Percentiles rank a stretch among this genome's conserved stretches.
Conservation (phyloP, 176 grass and related monocot species). For the Eragrostis curvula region DNA sequence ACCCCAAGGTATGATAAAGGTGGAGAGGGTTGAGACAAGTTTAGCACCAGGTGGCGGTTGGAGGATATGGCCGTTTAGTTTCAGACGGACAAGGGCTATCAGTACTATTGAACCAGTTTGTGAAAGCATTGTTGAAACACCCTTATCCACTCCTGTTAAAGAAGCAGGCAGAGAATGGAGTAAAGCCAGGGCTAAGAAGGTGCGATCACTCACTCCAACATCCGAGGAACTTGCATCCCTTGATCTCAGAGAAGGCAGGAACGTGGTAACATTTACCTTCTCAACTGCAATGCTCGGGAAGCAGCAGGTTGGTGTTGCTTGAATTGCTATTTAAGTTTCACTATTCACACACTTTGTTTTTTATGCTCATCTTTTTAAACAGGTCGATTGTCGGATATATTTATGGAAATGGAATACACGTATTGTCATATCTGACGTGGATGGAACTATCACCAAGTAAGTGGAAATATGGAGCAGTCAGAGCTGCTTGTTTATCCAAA, state of each 20-base stretch:
- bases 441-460: conserved; percentile 99
- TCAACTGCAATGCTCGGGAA: conserved; percentile 87
- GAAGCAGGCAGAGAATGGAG: conserved; percentile 46
- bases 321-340: background rate
- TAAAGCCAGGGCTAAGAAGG: conserved; percentile 47
- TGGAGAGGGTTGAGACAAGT: conserved; percentile 62
- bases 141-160: conserved; percentile 28
- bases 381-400: conserved; percentile 95
- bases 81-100: conserved; percentile 71
- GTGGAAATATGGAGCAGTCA: conserved; percentile 25
- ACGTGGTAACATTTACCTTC: conserved; percentile 86
- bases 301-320: conserved; percentile 67
- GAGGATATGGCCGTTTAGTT: conserved; percentile 92
- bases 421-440: conserved; percentile 97
- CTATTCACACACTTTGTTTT: conserved; percentile 21
- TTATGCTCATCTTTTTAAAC: conserved; percentile 38
- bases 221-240: conserved; percentile 83
- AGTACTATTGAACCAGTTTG: conserved; percentile 39
- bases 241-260: conserved; percentile 87
- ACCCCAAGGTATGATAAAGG: conserved; percentile 79
- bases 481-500: conserved; percentile 9
- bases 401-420: conserved; percentile 91
- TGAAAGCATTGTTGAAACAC: conserved; percentile 42
- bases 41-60: conserved; percentile 64
- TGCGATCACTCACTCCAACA: conserved; percentile 69